Percentiles rank a stretch among this genome's conserved stretches.
These are phyloP conservation scores for Mimosa bimucronata DNA, from an alignment of 306 rosid genomes.

Conservation along the genomic window DNA sequence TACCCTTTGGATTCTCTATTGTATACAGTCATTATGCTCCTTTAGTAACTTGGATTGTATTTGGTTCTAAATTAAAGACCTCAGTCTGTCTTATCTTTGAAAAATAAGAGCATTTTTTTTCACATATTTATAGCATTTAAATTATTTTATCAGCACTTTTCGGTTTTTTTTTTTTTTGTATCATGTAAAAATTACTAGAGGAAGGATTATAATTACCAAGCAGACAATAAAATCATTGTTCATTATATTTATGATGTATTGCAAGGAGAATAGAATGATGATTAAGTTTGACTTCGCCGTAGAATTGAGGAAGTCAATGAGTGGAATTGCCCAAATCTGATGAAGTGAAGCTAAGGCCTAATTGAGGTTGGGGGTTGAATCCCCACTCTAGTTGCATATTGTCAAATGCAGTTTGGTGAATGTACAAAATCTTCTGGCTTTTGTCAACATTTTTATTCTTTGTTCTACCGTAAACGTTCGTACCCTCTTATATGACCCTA, in stretches of 20 bases:
- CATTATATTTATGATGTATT: background rate
- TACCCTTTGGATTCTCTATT: background rate
- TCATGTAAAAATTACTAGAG: no score
- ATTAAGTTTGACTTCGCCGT: background rate
- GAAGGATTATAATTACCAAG: background rate
- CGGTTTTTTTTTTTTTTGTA: no score
- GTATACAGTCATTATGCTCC: background rate
- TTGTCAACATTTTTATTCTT: background rate
- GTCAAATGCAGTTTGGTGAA: conserved; percentile 3
- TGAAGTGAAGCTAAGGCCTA: background rate
- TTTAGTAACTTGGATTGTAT: no score
- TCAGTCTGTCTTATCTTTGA: no score
- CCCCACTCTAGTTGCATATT: background rate
- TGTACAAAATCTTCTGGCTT: background rate
- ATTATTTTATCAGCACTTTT: no score
- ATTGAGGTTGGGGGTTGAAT: conserved; percentile 1
- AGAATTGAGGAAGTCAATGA: background rate
- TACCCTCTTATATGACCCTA: background rate
- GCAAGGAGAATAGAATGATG: background rate
- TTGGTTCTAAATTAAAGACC: no score
- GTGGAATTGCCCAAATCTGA: background rate
- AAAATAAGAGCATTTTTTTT: no score
- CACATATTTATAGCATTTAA: no score
- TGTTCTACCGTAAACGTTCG: background rate
- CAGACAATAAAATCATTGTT: background rate